Conservation (phyloP, 2,329 filamentous ascomycete genomes). For the Arthrobotrys musiformis region DNA sequence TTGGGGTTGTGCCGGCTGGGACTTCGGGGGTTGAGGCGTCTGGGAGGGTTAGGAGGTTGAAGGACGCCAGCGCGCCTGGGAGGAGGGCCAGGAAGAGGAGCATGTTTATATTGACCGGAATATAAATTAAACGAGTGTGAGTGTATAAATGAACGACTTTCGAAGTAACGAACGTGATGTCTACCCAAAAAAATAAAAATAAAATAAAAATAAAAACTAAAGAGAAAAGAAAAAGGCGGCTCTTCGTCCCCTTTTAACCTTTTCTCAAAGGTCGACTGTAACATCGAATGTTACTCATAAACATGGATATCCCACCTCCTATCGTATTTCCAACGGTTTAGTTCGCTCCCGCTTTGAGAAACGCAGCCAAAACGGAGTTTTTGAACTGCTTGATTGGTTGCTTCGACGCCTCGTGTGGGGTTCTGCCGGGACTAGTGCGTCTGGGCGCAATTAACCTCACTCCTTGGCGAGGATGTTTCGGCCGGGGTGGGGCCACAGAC, state of each 20-base stretch:
- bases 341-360: neutral
- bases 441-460: conserved; percentile 26
- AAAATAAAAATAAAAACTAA: no score
- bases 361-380: neutral
- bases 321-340: conserved; percentile 1
- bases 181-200: no score
- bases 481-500: conserved; percentile 6
- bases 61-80: conserved; percentile 19
- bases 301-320: no score
- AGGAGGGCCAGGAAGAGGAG: conserved; percentile 18
- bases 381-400: neutral
- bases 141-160: no score
- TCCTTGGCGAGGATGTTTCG: neutral
- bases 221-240: no score
- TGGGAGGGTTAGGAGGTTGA: conserved; percentile 38
- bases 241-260: no score
- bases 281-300: no score
- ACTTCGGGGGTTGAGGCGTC: neutral
- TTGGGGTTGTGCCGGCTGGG: neutral
- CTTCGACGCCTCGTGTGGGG: neutral
- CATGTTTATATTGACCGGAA: neutral
- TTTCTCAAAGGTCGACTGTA: no score
- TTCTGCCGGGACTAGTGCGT: neutral
- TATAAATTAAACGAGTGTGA: no score
- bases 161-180: no score